Percentiles rank a stretch among this genome's conserved stretches.
phyloP scores from a whole-genome alignment of 2,329 filamentous ascomycete genomes.

The Setomelanomma holmii region DNA sequence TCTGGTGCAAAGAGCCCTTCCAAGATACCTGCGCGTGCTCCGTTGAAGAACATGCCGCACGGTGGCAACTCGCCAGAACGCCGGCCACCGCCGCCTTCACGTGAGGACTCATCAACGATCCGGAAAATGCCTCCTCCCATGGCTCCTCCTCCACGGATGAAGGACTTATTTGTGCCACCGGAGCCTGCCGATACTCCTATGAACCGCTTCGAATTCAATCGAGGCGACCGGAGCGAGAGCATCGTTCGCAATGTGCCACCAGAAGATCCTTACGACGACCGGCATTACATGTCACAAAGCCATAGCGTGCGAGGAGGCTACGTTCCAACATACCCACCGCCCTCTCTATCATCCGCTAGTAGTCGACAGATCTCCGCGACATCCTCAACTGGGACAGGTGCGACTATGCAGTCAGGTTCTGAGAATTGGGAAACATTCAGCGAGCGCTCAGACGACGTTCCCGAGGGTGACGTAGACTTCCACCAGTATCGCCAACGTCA shows the following conservation, averaged over 20 bases:
- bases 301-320: slow-evolving; percentile 39
- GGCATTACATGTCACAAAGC: slow-evolving; percentile 43
- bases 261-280: slow-evolving; percentile 83
- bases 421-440: slow-evolving; percentile 99
- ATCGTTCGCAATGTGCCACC: slow-evolving; percentile 68
- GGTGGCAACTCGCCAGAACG: slow-evolving; percentile 85
- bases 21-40: slow-evolving; percentile 73
- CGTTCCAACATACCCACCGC: slow-evolving; percentile 30
- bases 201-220: slow-evolving; percentile 48
- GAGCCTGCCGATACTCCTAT: slow-evolving; percentile 55
- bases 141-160: slow-evolving; percentile 85
- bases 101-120: slow-evolving; percentile 39
- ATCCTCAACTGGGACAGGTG: slow-evolving; percentile 58
- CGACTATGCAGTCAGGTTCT: slow-evolving; percentile 77
- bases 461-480: slow-evolving; percentile 71
- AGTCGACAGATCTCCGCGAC: slow-evolving; percentile 74
- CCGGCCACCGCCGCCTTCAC: slow-evolving; percentile 37
- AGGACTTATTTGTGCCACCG: slow-evolving; percentile 72
- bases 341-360: slow-evolving; percentile 34
- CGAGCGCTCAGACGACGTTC: slow-evolving; percentile 75
- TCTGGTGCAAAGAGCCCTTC: slow-evolving; percentile 62
- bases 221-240: slow-evolving; percentile 60
- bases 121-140: slow-evolving; percentile 55
- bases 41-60: slow-evolving; percentile 72
- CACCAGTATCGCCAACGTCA: slow-evolving; percentile 79